phyloP scores from a whole-genome alignment of 2,329 filamentous ascomycete species.

The Diplodia intermedia region DNA sequence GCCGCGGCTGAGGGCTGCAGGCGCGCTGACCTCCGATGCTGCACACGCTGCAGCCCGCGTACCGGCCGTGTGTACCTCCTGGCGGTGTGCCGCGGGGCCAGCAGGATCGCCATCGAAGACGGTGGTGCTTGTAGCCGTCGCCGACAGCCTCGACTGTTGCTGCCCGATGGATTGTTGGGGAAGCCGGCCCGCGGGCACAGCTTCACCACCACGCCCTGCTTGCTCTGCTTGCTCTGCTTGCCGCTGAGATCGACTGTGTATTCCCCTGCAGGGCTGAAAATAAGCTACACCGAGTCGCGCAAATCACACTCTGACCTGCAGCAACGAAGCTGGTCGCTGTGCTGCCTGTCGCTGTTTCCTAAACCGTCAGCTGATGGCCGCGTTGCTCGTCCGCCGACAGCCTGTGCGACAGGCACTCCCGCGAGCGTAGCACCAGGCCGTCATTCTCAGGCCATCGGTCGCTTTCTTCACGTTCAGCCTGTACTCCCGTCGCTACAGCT shows the following conservation, averaged over 20 bases:
- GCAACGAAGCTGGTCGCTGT: background rate
- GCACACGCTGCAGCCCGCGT: background rate
- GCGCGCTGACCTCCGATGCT: slow-evolving; percentile 20
- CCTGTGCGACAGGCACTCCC: slow-evolving; percentile 26
- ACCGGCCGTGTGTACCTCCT: background rate
- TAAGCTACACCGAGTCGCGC: slow-evolving; percentile 18
- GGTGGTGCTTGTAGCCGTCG: slow-evolving; percentile 1
- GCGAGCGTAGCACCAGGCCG: slow-evolving; percentile 8
- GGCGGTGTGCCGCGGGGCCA: slow-evolving; percentile 5
- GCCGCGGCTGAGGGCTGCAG: slow-evolving; percentile 14
- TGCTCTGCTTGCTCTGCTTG: background rate
- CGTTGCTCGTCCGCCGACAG: slow-evolving; percentile 11
- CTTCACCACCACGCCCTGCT: background rate
- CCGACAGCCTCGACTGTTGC: slow-evolving; percentile 6
- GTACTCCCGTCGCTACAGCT: too few species aligned
- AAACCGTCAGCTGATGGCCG: slow-evolving; percentile 25
- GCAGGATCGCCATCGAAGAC: slow-evolving; percentile 15
- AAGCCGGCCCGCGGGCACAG: background rate
- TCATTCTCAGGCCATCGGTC: slow-evolving; percentile 13
- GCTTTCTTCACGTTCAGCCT: background rate
- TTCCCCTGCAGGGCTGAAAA: slow-evolving; percentile 26
- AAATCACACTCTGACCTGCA: slow-evolving; percentile 15
- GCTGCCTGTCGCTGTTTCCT: slow-evolving; percentile 24
- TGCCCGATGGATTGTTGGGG: slow-evolving; percentile 24
- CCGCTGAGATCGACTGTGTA: background rate